These are phyloP conservation scores for Botrytis byssoidea DNA, from an alignment of 2,329 filamentous ascomycete species.

Conservation along the genomic window DNA sequence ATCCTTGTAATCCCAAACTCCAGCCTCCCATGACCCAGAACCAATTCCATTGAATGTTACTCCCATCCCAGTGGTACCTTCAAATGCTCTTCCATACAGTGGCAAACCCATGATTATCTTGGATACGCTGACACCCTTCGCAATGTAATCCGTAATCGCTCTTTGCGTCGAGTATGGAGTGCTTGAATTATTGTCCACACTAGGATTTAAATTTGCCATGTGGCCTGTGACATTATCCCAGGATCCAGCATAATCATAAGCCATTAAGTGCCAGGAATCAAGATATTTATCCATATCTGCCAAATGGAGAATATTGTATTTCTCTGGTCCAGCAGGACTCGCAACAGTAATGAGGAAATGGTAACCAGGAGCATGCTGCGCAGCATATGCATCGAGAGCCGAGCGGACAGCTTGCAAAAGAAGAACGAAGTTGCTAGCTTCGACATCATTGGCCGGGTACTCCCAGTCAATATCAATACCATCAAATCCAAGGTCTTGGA, in stretches of 20 bases:
- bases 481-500: constrained; percentile 69
- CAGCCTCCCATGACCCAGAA: constrained; percentile 67
- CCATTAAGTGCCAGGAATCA: constrained; percentile 64
- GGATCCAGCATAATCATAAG: constrained; percentile 68
- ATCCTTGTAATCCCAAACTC: constrained; percentile 79
- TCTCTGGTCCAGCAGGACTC: constrained; percentile 47
- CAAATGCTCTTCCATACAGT: constrained; percentile 73
- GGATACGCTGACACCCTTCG: constrained; percentile 56
- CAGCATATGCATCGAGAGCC: constrained; percentile 51
- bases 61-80: constrained; percentile 64
- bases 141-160: constrained; percentile 65
- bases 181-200: constrained; percentile 49
- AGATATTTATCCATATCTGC: constrained; percentile 47
- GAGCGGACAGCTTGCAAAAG: constrained; percentile 36
- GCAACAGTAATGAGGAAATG: constrained; percentile 57
- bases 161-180: constrained; percentile 70
- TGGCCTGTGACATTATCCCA: constrained; percentile 67
- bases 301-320: constrained; percentile 51
- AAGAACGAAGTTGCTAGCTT: constrained; percentile 38
- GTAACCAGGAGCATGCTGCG: constrained; percentile 46
- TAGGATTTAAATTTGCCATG: constrained; percentile 67
- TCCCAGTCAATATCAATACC: constrained; percentile 45
- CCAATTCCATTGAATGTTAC: constrained; percentile 62
- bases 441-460: constrained; percentile 30
- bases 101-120: constrained; percentile 81